Percentiles rank a stretch among this genome's conserved stretches.
Conservation (phyloP, 768 basidiomycete genomes). For the Gelatoporia subvermispora region DNA sequence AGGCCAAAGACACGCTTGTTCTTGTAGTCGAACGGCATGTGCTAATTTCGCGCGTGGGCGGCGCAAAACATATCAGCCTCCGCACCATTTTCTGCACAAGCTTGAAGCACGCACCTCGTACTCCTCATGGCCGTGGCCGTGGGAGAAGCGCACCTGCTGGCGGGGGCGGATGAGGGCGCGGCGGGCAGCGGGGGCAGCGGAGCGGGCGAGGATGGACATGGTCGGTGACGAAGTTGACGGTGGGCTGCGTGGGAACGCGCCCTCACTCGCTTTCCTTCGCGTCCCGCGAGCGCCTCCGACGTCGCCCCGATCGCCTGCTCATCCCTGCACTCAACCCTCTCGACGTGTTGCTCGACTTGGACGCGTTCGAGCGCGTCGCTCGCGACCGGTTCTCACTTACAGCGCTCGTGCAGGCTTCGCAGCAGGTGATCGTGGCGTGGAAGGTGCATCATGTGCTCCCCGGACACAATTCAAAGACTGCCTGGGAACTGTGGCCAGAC, state of each 20-base stretch:
- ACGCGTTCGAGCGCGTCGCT: too few species aligned
- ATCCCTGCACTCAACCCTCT: background rate
- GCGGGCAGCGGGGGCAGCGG: slow-evolving; percentile 20
- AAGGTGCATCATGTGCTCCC: too few species aligned
- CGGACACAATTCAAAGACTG: too few species aligned
- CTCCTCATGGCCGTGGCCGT: slow-evolving; percentile 15
- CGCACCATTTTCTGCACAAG: background rate
- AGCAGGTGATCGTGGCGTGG: too few species aligned
- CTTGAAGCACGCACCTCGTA: slow-evolving; percentile 12
- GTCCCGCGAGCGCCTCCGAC: background rate
- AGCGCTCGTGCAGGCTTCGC: too few species aligned
- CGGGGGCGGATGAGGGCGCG: slow-evolving; percentile 17
- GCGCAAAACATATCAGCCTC: slow-evolving; percentile 41
- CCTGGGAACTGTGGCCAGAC: too few species aligned
- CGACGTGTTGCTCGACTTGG: too few species aligned
- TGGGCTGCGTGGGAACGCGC: slow-evolving; percentile 3
- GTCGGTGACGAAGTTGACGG: slow-evolving; percentile 1
- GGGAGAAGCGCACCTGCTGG: slow-evolving; percentile 10
- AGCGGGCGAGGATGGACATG: slow-evolving; percentile 22
- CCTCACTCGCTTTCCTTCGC: background rate
- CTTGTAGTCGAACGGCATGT: slow-evolving; percentile 30
- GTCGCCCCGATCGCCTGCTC: background rate
- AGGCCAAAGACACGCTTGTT: slow-evolving; percentile 28
- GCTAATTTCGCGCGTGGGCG: slow-evolving; percentile 35
- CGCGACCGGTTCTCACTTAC: too few species aligned